phyloP scores from a whole-genome alignment of 2,329 filamentous ascomycete species.

The Pezicula radicicola region DNA sequence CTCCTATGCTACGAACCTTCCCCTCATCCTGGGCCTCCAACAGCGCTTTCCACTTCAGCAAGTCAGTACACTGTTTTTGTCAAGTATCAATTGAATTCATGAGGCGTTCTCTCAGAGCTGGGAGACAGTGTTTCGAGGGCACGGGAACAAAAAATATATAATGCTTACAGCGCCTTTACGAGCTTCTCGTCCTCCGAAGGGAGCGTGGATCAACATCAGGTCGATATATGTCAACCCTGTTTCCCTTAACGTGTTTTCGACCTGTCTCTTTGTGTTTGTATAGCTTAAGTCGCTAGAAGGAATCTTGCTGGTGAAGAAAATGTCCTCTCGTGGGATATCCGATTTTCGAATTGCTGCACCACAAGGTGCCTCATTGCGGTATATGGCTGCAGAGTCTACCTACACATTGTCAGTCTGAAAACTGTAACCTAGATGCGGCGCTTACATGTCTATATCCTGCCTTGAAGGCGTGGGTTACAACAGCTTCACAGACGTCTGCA shows the following conservation, averaged over 20 bases:
- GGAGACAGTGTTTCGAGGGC: too few relatives aligned
- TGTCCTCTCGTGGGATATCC: conserved; percentile 46
- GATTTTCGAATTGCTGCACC: conserved; percentile 48
- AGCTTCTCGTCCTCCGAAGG: conserved; percentile 52
- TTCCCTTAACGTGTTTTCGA: conserved; percentile 60
- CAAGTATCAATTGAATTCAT: too few relatives aligned
- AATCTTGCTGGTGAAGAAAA: conserved; percentile 64
- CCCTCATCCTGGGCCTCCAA: conserved; percentile 60
- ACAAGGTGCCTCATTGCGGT: conserved; percentile 55
- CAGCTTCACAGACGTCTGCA: conserved; percentile 51
- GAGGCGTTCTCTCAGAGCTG: too few relatives aligned
- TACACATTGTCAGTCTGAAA: conserved; percentile 18
- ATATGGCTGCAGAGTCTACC: conserved; percentile 56
- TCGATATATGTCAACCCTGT: conserved; percentile 63
- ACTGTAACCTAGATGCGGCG: not conserved
- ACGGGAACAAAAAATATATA: too few relatives aligned
- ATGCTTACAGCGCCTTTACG: conserved; percentile 46
- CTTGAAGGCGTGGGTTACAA: conserved; percentile 53
- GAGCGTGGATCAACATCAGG: conserved; percentile 60
- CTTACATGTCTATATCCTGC: conserved; percentile 54
- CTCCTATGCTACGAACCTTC: conserved; percentile 58
- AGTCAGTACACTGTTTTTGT: too few relatives aligned
- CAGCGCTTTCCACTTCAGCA: conserved; percentile 50
- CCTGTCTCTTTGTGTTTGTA: conserved; percentile 57
- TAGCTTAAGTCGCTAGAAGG: conserved; percentile 54